phyloP scores from a whole-genome alignment of 148 eudicot species.

The Mesembryanthemum crystallinum region DNA sequence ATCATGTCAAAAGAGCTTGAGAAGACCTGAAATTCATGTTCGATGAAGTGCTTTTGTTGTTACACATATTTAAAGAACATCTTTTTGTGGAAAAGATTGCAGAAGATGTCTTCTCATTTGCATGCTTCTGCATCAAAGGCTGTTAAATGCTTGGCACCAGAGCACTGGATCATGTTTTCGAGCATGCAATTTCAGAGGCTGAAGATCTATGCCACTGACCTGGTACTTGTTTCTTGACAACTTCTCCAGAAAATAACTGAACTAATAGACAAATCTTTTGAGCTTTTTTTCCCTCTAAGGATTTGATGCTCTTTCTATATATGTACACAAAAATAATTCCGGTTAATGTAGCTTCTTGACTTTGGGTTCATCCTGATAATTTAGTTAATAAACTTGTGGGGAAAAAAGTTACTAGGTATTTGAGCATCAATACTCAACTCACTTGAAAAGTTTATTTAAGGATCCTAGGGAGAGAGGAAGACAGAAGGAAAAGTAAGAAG shows the following conservation, averaged over 20 bases:
- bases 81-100: neutral
- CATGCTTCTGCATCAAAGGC: neutral
- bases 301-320: neutral
- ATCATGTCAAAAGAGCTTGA: neutral
- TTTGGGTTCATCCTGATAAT: neutral
- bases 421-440: neutral
- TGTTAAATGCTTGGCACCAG: neutral
- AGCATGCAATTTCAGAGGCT: neutral
- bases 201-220: conserved; percentile 1
- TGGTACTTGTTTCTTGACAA: conserved; percentile 2
- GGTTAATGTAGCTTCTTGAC: neutral
- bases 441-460: neutral
- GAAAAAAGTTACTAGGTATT: neutral
- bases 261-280: neutral
- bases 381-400: neutral
- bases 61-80: neutral
- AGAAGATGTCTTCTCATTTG: neutral
- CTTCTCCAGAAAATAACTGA: neutral
- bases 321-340: conserved; percentile 5
- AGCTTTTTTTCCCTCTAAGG: neutral
- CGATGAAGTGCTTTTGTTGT: neutral
- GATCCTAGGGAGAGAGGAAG: neutral
- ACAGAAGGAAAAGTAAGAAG: too few species aligned
- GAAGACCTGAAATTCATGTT: neutral
- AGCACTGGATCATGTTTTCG: neutral